Base-by-base conservation (phyloP, 805 yeast genomes). In the Middelhovenomyces tepae region DNA sequence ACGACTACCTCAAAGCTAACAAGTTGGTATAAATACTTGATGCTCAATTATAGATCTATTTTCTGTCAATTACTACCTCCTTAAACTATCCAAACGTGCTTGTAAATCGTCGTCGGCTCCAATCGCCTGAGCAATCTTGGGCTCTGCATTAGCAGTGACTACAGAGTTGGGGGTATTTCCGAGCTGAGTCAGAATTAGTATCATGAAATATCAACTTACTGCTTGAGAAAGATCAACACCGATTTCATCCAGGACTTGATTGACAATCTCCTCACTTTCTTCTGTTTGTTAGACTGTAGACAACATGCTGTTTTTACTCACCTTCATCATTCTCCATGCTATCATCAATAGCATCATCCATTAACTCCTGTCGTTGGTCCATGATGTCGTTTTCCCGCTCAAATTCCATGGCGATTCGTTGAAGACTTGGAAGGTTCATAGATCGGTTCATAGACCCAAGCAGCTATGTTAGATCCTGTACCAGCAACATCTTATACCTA, bases 351-450 rank as follows among this genome's bases (percentile, higher is more conserved):
- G 95, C 93, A 54, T 91, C 98, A 54, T 91, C 98, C 81, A 91
- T 91, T 74, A 93, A 84, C 56, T 93, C 99, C 57, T 93, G 97
- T 51, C 94, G 78, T 61, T 91, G 98, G 57, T 89, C 96, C 97
- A 91, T 91, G 47, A 93, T 64, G 53, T 93, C 98, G 57, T 82
- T 84, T 51, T 89, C 94, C 49, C 74, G 76, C 50, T 91, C 94
- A 57, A 91, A 91, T 49, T 91, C 97, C 81, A 84, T 87, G 2
- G 96, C 85, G 14, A 91, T 91, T 40, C 79, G 71, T 37, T 84
- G 79, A 40, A 91, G 62, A 46, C 83, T 93, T 1, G 95, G 95
- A 42, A 91, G 60, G 51, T 93, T 91, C 93, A 91, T 81, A 37
- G 75, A 74, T 48, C 78, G 65, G 56, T 91, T 91, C 93, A 91